phyloP scores from a whole-genome alignment of 2,329 filamentous ascomycete species.

The Fusarium keratoplasticum region DNA sequence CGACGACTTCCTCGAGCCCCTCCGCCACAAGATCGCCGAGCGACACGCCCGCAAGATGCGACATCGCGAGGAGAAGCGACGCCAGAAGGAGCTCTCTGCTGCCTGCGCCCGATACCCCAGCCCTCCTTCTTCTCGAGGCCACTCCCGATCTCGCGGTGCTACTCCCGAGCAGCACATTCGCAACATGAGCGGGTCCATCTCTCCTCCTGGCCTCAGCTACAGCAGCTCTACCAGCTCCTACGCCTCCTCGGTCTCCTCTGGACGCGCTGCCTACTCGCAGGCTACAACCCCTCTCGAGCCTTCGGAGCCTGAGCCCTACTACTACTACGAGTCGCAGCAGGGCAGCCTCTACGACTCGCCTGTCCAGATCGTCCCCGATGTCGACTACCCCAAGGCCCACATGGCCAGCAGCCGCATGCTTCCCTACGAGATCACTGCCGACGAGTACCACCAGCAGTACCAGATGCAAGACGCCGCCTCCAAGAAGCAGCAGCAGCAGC shows the following conservation, averaged over 20 bases:
- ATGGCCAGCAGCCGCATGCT: slow-evolving; percentile 53
- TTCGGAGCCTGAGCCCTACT: slow-evolving; percentile 56
- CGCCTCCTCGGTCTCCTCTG: slow-evolving; percentile 60
- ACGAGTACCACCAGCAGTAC: slow-evolving; percentile 58
- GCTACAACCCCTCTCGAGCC: slow-evolving; percentile 65
- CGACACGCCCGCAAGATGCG: slow-evolving; percentile 63
- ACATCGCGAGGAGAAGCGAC: slow-evolving; percentile 59
- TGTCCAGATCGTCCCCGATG: slow-evolving; percentile 58
- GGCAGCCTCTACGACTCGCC: slow-evolving; percentile 63
- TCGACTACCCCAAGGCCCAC: slow-evolving; percentile 52
- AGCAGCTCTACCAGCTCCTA: slow-evolving; percentile 64
- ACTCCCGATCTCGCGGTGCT: slow-evolving; percentile 55
- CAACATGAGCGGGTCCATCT: slow-evolving; percentile 48
- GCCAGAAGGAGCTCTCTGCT: slow-evolving; percentile 52
- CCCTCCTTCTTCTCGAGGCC: slow-evolving; percentile 59
- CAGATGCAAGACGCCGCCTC: slow-evolving; percentile 59
- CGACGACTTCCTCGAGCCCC: slow-evolving; percentile 87
- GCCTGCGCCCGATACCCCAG: slow-evolving; percentile 56
- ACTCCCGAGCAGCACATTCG: slow-evolving; percentile 57
- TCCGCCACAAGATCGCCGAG: slow-evolving; percentile 71
- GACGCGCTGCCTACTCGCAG: slow-evolving; percentile 61
- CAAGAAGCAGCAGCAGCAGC: slow-evolving; percentile 64
- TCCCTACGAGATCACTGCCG: slow-evolving; percentile 66
- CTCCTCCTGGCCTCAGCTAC: slow-evolving; percentile 62
- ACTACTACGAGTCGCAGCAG: slow-evolving; percentile 52